Evolutionary conservation across 148 eudicot species (phyloP).

Genomic region (Bassia scoparia): DNA sequence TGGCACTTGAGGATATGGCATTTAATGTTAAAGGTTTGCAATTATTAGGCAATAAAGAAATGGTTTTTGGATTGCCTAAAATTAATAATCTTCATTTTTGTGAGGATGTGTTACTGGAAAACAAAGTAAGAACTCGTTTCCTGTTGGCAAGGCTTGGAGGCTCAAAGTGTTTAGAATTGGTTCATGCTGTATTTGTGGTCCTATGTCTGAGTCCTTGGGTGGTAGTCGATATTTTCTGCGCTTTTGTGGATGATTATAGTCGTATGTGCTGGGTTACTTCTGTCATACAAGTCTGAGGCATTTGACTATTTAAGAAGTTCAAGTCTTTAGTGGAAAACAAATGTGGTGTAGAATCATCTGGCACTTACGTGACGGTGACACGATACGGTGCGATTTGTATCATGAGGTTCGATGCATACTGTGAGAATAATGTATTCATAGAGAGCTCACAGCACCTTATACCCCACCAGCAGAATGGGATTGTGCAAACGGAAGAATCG

Average conservation of each 20-base stretch:
- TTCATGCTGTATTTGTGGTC: background rate
- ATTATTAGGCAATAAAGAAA: background rate
- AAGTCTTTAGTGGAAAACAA: background rate
- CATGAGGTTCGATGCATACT: too few species aligned
- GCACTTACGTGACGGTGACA: too few species aligned
- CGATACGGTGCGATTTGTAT: too few species aligned
- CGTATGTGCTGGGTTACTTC: background rate
- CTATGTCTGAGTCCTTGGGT: background rate
- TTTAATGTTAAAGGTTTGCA: too few species aligned
- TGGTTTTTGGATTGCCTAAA: background rate
- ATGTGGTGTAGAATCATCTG: background rate
- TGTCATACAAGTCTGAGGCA: background rate
- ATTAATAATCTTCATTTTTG: background rate
- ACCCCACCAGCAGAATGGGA: too few species aligned
- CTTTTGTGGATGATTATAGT: background rate
- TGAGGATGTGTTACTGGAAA: background rate
- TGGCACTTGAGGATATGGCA: too few species aligned
- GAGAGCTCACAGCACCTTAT: too few species aligned
- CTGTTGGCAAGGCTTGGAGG: background rate
- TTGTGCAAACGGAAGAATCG: too few species aligned
- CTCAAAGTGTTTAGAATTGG: background rate
- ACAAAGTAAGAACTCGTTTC: background rate
- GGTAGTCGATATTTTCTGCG: background rate
- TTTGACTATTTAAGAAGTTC: background rate
- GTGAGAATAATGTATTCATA: too few species aligned